Conservation (phyloP, 805 yeast species). For the Pichia phayaonensis region DNA sequence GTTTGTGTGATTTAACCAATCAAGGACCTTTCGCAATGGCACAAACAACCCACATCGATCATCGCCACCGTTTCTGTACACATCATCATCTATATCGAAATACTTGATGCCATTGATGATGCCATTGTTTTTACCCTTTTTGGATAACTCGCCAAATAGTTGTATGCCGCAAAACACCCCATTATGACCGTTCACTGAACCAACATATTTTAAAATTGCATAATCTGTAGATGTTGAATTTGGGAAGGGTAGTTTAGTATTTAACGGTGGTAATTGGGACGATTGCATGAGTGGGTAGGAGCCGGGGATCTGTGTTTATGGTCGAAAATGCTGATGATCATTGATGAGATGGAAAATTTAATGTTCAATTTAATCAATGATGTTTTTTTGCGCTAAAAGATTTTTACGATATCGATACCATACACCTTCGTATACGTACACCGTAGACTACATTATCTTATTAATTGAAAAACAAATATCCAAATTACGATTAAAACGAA, state of each 20-base stretch:
- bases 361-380: too few relatives aligned
- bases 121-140: slow-evolving; percentile 83
- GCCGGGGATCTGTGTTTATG: too few relatives aligned
- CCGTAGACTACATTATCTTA: too few relatives aligned
- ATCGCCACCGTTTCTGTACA: slow-evolving; percentile 15
- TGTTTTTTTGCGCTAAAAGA: too few relatives aligned
- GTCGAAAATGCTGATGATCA: too few relatives aligned
- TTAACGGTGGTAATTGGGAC: slow-evolving; percentile 4
- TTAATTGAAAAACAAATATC: too few relatives aligned
- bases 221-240: slow-evolving; percentile 28
- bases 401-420: too few relatives aligned
- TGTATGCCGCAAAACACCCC: slow-evolving; percentile 88
- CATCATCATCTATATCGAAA: slow-evolving; percentile 55
- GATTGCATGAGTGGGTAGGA: background rate
- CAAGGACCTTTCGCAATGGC: slow-evolving; percentile 38
- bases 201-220: slow-evolving; percentile 65
- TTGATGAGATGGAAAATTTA: too few relatives aligned
- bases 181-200: slow-evolving; percentile 60
- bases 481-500: too few relatives aligned
- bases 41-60: slow-evolving; percentile 75
- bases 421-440: too few relatives aligned
- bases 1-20: slow-evolving; percentile 1
- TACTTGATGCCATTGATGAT: slow-evolving; percentile 63
- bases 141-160: slow-evolving; percentile 53
- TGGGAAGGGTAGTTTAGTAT: slow-evolving; percentile 6